These are phyloP conservation scores for Rubia balearica DNA, from an alignment of 305 asterid genomes.

Conservation along the genomic window DNA sequence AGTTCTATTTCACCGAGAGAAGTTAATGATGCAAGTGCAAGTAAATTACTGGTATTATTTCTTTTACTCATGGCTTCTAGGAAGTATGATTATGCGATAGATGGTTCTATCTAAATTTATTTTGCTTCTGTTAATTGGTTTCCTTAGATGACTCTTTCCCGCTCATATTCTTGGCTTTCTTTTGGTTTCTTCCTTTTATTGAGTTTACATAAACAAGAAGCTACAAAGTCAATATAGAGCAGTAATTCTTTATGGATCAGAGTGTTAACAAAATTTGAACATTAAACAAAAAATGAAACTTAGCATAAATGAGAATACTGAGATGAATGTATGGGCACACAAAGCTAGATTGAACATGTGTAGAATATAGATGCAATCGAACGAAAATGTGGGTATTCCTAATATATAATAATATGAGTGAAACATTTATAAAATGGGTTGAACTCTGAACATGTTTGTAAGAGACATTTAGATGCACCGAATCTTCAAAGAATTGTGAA, in stretches of 20 bases:
- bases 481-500: not conserved
- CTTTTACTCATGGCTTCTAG: slow-evolving; percentile 11
- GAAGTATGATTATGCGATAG: not conserved
- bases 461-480: not conserved
- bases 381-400: not conserved
- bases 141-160: not conserved
- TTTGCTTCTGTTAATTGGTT: not conserved
- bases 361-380: not conserved
- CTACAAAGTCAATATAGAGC: not conserved
- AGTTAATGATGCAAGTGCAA: slow-evolving; percentile 46
- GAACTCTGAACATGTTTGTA: not conserved
- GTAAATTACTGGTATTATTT: slow-evolving; percentile 60
- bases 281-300: not conserved
- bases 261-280: too few species aligned
- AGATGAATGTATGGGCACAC: not conserved
- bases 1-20: slow-evolving; percentile 51
- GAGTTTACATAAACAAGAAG: not conserved
- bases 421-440: not conserved
- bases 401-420: not conserved
- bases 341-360: not conserved
- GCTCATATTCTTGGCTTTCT: not conserved
- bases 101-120: not conserved
- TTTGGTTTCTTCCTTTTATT: not conserved
- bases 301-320: not conserved
- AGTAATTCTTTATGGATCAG: not conserved